Evolutionary conservation across 1,284 basidiomycete species (phyloP).

Genomic region (Sporisorium graminicola): DNA sequence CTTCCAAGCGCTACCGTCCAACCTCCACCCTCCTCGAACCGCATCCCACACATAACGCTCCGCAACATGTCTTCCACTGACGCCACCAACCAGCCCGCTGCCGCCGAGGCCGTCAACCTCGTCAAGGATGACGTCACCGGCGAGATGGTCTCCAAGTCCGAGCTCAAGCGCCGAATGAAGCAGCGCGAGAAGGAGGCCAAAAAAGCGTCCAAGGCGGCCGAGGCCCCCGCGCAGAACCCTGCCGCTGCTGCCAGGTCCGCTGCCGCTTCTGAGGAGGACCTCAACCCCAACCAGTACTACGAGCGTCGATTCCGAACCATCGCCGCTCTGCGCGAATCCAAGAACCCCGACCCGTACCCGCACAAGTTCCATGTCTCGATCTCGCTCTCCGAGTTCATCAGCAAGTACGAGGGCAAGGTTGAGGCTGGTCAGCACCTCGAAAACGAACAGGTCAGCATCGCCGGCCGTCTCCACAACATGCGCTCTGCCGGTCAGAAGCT

Average conservation of each 20-base stretch:
- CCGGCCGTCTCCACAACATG: constrained; percentile 92
- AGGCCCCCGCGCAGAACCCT: constrained; percentile 41
- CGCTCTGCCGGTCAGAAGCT: constrained; percentile 86
- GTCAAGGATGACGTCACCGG: constrained; percentile 67
- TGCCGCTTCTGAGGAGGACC: constrained; percentile 57
- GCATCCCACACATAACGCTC: background rate
- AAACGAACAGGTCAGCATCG: constrained; percentile 75
- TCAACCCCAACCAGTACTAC: constrained; percentile 83
- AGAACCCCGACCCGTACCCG: constrained; percentile 88
- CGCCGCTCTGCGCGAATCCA: constrained; percentile 84
- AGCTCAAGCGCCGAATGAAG: constrained; percentile 63
- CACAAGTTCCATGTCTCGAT: constrained; percentile 96
- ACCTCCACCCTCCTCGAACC: background rate
- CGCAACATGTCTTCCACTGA: constrained; percentile 52
- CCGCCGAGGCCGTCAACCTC: constrained; percentile 55
- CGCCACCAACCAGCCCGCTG: constrained; percentile 43
- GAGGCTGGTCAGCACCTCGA: constrained; percentile 64
- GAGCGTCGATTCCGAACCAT: constrained; percentile 91
- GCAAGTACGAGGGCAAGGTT: constrained; percentile 77
- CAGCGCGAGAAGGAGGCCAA: constrained; percentile 84
- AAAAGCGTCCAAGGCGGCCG: constrained; percentile 79
- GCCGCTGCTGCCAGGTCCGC: constrained; percentile 33
- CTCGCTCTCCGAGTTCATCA: constrained; percentile 84
- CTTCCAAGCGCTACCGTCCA: background rate
- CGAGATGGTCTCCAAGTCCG: constrained; percentile 69